Base-by-base conservation (phyloP, 2,329 filamentous ascomycete genomes). In the Ceratocystis albifundus region DNA sequence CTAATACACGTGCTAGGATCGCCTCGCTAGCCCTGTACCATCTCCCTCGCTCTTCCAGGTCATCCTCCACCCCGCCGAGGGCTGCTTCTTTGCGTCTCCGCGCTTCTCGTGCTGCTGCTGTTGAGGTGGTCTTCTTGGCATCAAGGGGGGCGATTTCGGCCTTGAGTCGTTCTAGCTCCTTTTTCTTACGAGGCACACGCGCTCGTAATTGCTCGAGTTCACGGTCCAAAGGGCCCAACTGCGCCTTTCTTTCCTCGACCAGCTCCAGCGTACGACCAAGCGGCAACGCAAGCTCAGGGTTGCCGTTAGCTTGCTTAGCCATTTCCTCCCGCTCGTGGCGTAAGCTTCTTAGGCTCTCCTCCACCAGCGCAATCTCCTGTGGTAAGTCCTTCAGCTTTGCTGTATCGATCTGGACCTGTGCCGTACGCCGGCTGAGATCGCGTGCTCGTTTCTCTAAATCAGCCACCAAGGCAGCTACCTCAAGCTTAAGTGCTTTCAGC, bases 401-500 rank as follows among this genome's bases (percentile, higher is more conserved):
- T 1, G 77, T 81, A 70, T 84, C 80, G 30, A 79, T 71, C 69
- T 78, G 74, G 22, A 84, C 75, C 30, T 70, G 74, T 70, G 84
- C 79, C 69, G 85, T 82, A 63, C 79, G 80, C 64, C 74, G 75
- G 69, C 79, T 81, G 65, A 92, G 75, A 41, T 84, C 81, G 61
- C 80, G 77, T 0, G 84, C 86, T 68, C 82, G 82, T 65, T 73
- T 75, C 73, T 95, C 90, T 70, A 96, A 81, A 68, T 88, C 85
- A 25, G 79, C 76, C 17, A 95, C 85, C 78, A 93, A 83, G 50
- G 83, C 80, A 10, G 84, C 84, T 1, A 96, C 90, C 68, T 92
- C 87, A 17, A 82, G 80, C 77, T 97, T 97, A 72, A 89, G 85
- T 53, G 83, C 82, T 74, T 94, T 90, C 44, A 97, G 80, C 62